phyloP scores from a whole-genome alignment of 2,329 filamentous ascomycete genomes.

The Neonectria hederae region DNA sequence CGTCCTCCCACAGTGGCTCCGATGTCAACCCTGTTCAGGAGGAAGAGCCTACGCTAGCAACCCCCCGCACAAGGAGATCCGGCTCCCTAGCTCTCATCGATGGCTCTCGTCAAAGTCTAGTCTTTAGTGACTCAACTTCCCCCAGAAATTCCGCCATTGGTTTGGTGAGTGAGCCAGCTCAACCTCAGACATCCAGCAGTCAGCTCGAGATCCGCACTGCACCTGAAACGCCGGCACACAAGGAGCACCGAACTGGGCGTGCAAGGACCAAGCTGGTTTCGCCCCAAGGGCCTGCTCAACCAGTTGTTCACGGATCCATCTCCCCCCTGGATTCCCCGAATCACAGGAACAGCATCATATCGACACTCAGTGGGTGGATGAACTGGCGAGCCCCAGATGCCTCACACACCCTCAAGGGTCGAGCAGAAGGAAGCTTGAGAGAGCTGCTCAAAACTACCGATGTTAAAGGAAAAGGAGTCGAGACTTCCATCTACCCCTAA shows the following conservation, averaged over 20 bases:
- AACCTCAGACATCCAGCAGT: slow-evolving; percentile 64
- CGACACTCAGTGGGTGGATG: slow-evolving; percentile 57
- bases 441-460: slow-evolving; percentile 57
- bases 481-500: slow-evolving; percentile 30
- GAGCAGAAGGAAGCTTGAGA: slow-evolving; percentile 66
- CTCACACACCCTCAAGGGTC: slow-evolving; percentile 47
- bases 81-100: slow-evolving; percentile 52
- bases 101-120: slow-evolving; percentile 46
- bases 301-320: slow-evolving; percentile 42
- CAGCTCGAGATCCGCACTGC: slow-evolving; percentile 58
- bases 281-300: slow-evolving; percentile 40
- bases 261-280: slow-evolving; percentile 27
- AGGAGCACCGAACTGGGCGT: slow-evolving; percentile 32
- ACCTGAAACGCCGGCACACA: slow-evolving; percentile 37
- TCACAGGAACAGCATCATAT: slow-evolving; percentile 46
- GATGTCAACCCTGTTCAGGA: slow-evolving; percentile 40
- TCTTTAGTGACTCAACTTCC: slow-evolving; percentile 40
- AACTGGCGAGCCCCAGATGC: slow-evolving; percentile 51
- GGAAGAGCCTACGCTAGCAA: slow-evolving; percentile 30
- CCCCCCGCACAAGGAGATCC: slow-evolving; percentile 41
- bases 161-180: slow-evolving; percentile 65
- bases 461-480: slow-evolving; percentile 48
- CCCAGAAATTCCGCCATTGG: slow-evolving; percentile 51
- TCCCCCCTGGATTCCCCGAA: slow-evolving; percentile 37
- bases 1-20: slow-evolving; percentile 43